A percentile compares a stretch with the other conserved stretches of the same genome.
These are phyloP conservation scores for Porcisia deanei DNA, from an alignment of 208 protist genomes.

Conservation along the genomic window DNA sequence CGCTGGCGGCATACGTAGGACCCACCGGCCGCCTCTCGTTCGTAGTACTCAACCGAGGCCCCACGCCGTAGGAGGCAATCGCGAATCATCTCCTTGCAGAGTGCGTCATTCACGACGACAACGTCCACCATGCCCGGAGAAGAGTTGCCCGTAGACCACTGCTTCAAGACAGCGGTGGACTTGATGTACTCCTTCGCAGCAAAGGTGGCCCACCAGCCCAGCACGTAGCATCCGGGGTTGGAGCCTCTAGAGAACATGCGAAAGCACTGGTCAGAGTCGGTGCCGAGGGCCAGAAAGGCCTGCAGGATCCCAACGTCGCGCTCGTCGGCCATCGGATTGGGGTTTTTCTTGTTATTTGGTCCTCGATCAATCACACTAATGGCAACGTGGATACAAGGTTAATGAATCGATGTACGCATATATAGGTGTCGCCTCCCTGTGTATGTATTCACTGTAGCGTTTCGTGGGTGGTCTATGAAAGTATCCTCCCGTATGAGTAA, in stretches of 20 bases:
- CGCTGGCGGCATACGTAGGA: slow-evolving; percentile 81
- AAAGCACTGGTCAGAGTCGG: slow-evolving; percentile 67
- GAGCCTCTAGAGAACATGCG: slow-evolving; percentile 73
- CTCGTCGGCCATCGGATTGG: slow-evolving; percentile 70
- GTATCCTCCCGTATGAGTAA: too few species aligned
- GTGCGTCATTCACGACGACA: slow-evolving; percentile 80
- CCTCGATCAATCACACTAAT: neutral
- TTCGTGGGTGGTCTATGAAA: too few species aligned
- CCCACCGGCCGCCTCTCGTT: slow-evolving; percentile 43
- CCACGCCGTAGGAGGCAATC: slow-evolving; percentile 84
- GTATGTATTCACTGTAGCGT: too few species aligned
- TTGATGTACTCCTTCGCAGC: slow-evolving; percentile 88
- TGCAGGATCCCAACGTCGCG: slow-evolving; percentile 62
- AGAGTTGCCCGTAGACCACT: slow-evolving; percentile 38
- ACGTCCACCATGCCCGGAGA: slow-evolving; percentile 39
- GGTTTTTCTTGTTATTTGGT: neutral
- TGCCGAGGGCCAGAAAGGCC: slow-evolving; percentile 60
- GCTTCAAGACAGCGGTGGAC: slow-evolving; percentile 78
- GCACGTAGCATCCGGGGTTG: slow-evolving; percentile 71
- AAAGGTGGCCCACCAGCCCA: slow-evolving; percentile 78
- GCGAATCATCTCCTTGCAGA: slow-evolving; percentile 84
- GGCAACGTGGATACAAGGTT: neutral
- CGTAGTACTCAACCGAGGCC: slow-evolving; percentile 81
- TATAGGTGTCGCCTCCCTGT: neutral
- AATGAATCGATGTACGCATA: neutral